These are phyloP conservation scores for Austroboletus novae-zelandiae DNA, from an alignment of 1,284 basidiomycete genomes.

Conservation along the genomic window DNA sequence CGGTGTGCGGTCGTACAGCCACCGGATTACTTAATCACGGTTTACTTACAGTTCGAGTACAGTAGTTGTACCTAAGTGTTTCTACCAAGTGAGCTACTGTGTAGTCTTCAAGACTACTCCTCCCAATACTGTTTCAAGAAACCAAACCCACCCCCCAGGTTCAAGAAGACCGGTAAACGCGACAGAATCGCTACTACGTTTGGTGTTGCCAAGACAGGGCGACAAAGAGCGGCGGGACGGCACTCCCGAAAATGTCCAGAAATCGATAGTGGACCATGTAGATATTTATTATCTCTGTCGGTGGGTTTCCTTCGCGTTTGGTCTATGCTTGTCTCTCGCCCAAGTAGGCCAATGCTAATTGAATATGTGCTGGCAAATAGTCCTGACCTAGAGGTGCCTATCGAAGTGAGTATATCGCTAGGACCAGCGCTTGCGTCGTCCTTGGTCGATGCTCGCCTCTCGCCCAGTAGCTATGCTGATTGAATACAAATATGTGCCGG, in stretches of 20 bases:
- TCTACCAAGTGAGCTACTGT: too few relatives aligned
- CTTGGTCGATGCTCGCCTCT: not conserved
- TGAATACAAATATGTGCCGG: not conserved
- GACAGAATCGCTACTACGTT: constrained; percentile 46
- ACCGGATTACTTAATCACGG: too few relatives aligned
- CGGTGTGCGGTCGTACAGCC: too few relatives aligned
- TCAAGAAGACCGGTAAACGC: constrained; percentile 38
- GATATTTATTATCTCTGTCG: constrained; percentile 36
- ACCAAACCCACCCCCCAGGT: constrained; percentile 20
- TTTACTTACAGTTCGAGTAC: too few relatives aligned
- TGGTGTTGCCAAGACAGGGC: constrained; percentile 20
- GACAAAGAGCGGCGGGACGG: constrained; percentile 15
- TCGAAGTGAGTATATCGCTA: not conserved
- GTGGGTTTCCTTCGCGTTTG: constrained; percentile 2
- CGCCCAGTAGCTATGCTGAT: too few relatives aligned
- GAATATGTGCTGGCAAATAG: not conserved
- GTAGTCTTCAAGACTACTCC: too few relatives aligned
- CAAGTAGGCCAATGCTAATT: too few relatives aligned
- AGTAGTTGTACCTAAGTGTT: too few relatives aligned
- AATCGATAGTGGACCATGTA: constrained; percentile 27
- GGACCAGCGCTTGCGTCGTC: not conserved
- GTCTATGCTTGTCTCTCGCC: too few relatives aligned
- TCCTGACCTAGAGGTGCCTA: not conserved
- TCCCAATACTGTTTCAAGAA: too few relatives aligned
- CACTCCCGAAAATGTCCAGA: constrained; percentile 22